Evolutionary conservation across 305 asterid genomes (phyloP).

Genomic region (Fraxinus greggii): DNA sequence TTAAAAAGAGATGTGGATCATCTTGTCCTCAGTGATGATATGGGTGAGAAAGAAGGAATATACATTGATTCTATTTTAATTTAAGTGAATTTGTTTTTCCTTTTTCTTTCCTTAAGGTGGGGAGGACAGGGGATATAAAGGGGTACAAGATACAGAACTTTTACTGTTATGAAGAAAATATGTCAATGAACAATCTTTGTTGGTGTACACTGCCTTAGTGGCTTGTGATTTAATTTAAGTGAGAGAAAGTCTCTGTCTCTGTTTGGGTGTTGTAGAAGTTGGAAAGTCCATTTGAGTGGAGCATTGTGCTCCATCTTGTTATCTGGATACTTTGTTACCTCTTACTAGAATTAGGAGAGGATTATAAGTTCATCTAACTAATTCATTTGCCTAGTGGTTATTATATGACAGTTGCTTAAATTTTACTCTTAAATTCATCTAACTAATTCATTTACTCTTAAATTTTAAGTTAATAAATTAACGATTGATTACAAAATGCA

Average conservation of each 20-base stretch:
- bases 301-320: background rate
- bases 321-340: slow-evolving; percentile 5
- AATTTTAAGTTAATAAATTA: background rate
- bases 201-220: background rate
- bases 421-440: background rate
- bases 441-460: background rate
- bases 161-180: background rate
- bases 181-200: background rate
- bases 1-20: background rate
- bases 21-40: background rate
- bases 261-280: slow-evolving; percentile 1
- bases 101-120: background rate
- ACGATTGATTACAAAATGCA: background rate
- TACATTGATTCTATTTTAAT: background rate
- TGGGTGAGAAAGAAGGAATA: background rate
- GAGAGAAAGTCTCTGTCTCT: background rate
- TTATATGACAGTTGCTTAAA: background rate
- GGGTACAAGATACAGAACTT: background rate
- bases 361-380: background rate
- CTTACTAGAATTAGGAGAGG: background rate
- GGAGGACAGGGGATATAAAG: background rate
- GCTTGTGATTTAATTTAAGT: background rate
- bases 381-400: background rate
- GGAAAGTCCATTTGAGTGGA: background rate
- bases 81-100: background rate